A percentile compares a stretch with the other conserved stretches of the same genome.
phyloP scores from a whole-genome alignment of 2,329 filamentous ascomycete species.

The Pseudopyricularia cyperi region DNA sequence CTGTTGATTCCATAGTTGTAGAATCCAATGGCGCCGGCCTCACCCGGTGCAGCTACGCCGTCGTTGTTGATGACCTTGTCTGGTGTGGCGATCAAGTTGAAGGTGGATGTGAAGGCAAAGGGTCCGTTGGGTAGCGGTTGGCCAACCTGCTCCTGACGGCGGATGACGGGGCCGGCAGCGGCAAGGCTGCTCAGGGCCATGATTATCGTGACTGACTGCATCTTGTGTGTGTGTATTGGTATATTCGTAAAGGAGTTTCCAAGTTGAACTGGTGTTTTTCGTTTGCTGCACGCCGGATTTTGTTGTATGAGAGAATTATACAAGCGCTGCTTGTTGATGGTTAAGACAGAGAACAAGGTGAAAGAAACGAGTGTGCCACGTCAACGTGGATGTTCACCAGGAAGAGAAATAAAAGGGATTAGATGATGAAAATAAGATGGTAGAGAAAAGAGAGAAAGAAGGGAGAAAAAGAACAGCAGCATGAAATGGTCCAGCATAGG shows the following conservation, averaged over 20 bases:
- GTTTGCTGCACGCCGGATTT: no score
- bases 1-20: slow-evolving; percentile 36
- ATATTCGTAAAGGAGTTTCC: neutral
- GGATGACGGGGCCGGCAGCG: neutral
- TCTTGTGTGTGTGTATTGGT: neutral
- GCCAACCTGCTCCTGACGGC: neutral
- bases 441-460: neutral
- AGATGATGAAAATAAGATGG: slow-evolving; percentile 1
- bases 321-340: no score
- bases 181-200: slow-evolving; percentile 2
- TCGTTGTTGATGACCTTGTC: slow-evolving; percentile 30
- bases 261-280: neutral
- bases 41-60: slow-evolving; percentile 13
- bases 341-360: neutral
- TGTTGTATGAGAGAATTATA: no score
- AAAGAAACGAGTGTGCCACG: slow-evolving; percentile 4
- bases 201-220: neutral
- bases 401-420: neutral
- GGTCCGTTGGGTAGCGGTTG: neutral
- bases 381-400: slow-evolving; percentile 3
- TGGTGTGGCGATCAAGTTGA: slow-evolving; percentile 28
- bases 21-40: slow-evolving; percentile 26
- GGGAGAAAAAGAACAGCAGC: neutral
- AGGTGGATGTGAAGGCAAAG: slow-evolving; percentile 29
- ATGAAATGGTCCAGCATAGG: neutral